Evolutionary conservation across 495 filamentous ascomycete species (phyloP).

Genomic region (Hyaloscypha bicolor): DNA sequence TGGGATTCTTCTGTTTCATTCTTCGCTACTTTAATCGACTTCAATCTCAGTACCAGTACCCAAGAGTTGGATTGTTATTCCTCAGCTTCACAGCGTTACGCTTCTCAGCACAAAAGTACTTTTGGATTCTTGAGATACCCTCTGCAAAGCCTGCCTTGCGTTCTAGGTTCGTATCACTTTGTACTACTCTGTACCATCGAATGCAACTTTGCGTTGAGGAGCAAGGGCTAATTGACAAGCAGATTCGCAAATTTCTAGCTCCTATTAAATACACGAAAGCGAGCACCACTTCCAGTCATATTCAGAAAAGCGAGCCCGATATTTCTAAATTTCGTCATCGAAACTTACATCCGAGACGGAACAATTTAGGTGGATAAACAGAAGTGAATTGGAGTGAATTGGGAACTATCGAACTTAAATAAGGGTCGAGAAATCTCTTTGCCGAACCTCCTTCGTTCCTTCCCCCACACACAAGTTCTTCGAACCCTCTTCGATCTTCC

Average conservation of each 20-base stretch:
- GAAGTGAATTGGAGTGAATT: not conserved
- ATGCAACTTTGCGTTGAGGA: not conserved
- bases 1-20: slow-evolving; percentile 18
- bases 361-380: not conserved
- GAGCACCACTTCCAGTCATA: not conserved
- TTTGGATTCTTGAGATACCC: slow-evolving; percentile 2
- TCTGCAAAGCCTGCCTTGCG: not conserved
- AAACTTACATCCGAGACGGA: not conserved
- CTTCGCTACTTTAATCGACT: slow-evolving; percentile 9
- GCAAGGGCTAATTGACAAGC: not conserved
- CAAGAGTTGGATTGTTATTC: slow-evolving; percentile 1
- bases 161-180: slow-evolving; percentile 5
- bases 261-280: not conserved
- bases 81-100: not conserved
- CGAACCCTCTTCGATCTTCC: not conserved
- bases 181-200: not conserved
- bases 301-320: not conserved
- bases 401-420: not conserved
- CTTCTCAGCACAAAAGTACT: slow-evolving; percentile 1
- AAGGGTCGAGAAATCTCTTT: not conserved
- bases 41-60: not conserved
- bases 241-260: not conserved
- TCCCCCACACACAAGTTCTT: not conserved
- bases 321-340: not conserved
- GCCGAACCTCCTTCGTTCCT: not conserved